Evolutionary conservation across 148 eudicot species (phyloP).

Genomic region (Nepenthes mirabilis): DNA sequence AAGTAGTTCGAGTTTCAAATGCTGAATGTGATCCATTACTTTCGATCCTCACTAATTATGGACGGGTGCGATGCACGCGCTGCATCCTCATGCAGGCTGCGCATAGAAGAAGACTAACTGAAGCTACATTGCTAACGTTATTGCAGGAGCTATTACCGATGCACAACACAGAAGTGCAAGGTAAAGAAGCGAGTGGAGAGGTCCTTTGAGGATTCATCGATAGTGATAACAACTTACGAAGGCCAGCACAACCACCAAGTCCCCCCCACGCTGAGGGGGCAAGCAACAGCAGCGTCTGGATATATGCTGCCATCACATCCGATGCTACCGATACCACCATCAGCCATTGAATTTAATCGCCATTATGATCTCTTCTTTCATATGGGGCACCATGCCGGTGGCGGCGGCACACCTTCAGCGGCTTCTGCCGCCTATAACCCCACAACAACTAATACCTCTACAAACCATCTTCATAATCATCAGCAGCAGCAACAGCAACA

Average conservation of each 20-base stretch:
- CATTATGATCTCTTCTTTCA: conserved; percentile 25
- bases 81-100: not conserved
- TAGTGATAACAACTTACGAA: conserved; percentile 45
- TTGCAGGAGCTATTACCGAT: conserved; percentile 44
- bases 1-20: too few species aligned
- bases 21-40: too few species aligned
- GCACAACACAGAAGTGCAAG: conserved; percentile 46
- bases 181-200: conserved; percentile 56
- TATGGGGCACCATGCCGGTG: conserved; percentile 1
- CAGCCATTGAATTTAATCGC: conserved; percentile 9
- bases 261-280: conserved; percentile 74
- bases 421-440: not conserved
- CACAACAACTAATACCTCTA: not conserved
- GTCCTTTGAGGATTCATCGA: conserved; percentile 41
- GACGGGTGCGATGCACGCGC: too few species aligned
- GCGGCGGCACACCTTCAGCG: not conserved
- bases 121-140: not conserved
- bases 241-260: conserved; percentile 52
- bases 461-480: conserved; percentile 22
- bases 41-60: too few species aligned
- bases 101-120: not conserved
- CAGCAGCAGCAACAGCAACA: not conserved
- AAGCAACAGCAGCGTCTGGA: conserved; percentile 23
- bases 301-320: conserved; percentile 31
- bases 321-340: not conserved